Base-by-base conservation (phyloP, 768 basidiomycete species). In the Stropharia rugosoannulata region DNA sequence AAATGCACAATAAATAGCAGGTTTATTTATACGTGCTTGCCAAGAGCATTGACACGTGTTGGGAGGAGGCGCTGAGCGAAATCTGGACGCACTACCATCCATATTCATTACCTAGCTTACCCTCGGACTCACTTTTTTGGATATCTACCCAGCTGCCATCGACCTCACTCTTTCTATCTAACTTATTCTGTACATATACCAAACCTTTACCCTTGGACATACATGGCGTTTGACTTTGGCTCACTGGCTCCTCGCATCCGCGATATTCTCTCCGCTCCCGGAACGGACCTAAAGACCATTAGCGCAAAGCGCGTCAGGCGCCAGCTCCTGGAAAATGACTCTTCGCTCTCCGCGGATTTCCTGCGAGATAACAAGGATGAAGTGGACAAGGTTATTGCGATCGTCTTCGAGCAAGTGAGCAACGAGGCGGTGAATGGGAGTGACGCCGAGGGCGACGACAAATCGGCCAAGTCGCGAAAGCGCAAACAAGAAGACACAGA, bases 241-340 rank as follows among this genome's bases (percentile, higher is more conserved):
- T 70, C 77, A 55, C 78, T 91, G 60, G 81, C 85, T 69, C 77
- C 80, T 11, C 78, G 74, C 56, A 87, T 94, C 66, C 78, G 77
- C 60, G 73, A 77, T 56, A 90, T 94, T 68, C 83, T 94, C 49
- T 78, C 82, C 29, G 86, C 87, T 16, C 92, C 92, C 3, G 86
- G 83, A 45, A 87, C 82, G 45, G 89, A 94, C 77, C 79, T 94
- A 64, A 58, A 76, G 44, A 89, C 87, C 44, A 90, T 94, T 70
- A 90, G 86, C 67, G 94, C 93, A 44, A 96, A 93, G 74, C 86
- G 85, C 72, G 93, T 97, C 63, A 84, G 95, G 60, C 88, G 87
- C 66, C 82, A 85, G 66, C 74, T 94, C 59, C 63, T 75, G 54
- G 82, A 82, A 57, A 51, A 73, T 57, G 78, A 84, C 69, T 68